Base-by-base conservation (phyloP, 1,284 basidiomycete species). In the Rhodofomes roseus region DNA sequence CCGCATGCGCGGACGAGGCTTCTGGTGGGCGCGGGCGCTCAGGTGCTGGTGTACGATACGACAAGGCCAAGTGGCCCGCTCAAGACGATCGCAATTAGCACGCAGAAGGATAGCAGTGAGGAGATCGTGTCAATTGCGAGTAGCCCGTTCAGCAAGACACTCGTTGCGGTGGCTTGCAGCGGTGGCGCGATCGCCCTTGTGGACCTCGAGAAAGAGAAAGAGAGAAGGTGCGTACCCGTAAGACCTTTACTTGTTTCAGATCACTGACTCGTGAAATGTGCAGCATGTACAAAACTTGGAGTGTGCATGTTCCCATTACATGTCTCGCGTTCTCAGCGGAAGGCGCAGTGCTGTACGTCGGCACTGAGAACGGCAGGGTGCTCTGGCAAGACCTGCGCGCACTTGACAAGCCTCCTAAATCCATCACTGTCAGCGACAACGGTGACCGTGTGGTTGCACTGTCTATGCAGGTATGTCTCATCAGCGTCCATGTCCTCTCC, bases 141-240 rank as follows among this genome's bases (percentile, higher is more conserved):
- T 64, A 90, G 88, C 61, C 86, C 88, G 5, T 90, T 88, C 70
- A 90, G 87, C 71, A 89, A 86, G 72, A 86, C 84, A 1, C 73
- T 90, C 43, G 76, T 87, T 16, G 84, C 84, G 9, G 78, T 80
- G 39, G 81, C 79, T 1, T 84, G 79, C 50, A 74, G 78, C n/a
- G 75, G 73, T 4, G 86, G 86, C 0, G 73, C 74, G 36, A 76
- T 89, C 14, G 77, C 72, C 4, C 75, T 90, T 8, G 72, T 90
- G 51, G 88, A 91, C 66, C 68, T 91, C 29, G 87, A 90, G 56
- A 90, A 89, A 69, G 88, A 90, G 62, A 86, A 84, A 66, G 80
- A 81, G 87, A 63, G 52, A 82, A 73, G 0, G 50, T 40, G 36
- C 54, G 29, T 39, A 48, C 40, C 27, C 16, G 31, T 37, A 6